Base-by-base conservation (phyloP, 345 rosid species). In the Mallotus nudiflorus region DNA sequence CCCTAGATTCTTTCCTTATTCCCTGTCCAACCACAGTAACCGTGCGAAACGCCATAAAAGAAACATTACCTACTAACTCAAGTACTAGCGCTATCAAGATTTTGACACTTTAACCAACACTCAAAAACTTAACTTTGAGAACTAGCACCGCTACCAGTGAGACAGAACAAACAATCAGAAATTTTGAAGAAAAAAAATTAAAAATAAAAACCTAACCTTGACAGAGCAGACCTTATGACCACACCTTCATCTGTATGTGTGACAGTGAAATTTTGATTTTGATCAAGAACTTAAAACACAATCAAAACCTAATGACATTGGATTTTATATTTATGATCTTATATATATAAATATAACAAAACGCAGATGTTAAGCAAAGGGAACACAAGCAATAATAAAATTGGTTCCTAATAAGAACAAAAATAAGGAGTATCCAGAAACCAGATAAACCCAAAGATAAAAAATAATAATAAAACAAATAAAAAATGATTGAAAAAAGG, bases 101-200 rank as follows among this genome's bases (percentile, higher is more conserved):
- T 70, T 74, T 67, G 82, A 84, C 82, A 77, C 69, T 73, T 75
- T 31, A 68, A 75, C 84, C 61, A 66, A 75, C 65, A 62, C 39
- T 29, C 2, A 66, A 39, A 74, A 50, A 60, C 40, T 49, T 68
- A 37, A 62, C 50, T 65, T 60, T 64, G 49, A 72, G 71, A 70
- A 52, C 54, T 46, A 51, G 51, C 55, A 22, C n/a, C n/a, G n/a
- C 28, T 5, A 61, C 63, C 22, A 42, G 42, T 52, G 50, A 42
- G n/a, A 53, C 13, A 48, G 68, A 59, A 39, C 18, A 40, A 15
- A 12, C 29, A 60, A 29, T 61, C 49, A 12, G 16, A 56, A 51
- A 70, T 14, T 22, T 28, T 3, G 24, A 28, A 29, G 31, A 27
- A 45, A 37, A 15, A 24, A 10, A 29, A 25, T 33, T 51, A 25